Conservation (phyloP, 257 asterid genomes). For the Plantago ovata region DNA sequence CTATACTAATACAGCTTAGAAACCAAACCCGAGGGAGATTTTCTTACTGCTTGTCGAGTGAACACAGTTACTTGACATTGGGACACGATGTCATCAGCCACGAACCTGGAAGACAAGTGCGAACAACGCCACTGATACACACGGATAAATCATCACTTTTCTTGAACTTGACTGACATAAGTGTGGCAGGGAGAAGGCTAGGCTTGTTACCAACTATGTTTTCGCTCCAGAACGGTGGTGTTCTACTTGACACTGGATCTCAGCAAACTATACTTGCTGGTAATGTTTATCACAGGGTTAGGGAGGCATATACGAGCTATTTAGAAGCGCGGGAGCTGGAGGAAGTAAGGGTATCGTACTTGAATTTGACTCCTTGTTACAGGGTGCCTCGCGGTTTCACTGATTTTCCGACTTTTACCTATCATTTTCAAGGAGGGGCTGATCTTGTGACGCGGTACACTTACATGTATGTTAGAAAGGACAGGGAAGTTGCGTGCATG, state of each 20-base stretch:
- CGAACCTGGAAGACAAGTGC: neutral
- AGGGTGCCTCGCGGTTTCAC: conserved; percentile 10
- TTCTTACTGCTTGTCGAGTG: neutral
- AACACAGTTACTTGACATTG: conserved; percentile 1
- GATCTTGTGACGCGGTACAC: conserved; percentile 2
- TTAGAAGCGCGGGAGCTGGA: conserved; percentile 1
- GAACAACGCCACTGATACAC: neutral
- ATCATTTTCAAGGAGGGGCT: conserved; percentile 19
- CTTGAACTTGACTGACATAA: conserved; percentile 3
- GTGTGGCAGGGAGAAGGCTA: conserved; percentile 8
- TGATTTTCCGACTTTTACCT: conserved; percentile 10
- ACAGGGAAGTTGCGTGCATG: conserved; percentile 1
- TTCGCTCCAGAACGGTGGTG: conserved; percentile 17
- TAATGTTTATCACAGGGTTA: conserved; percentile 11
- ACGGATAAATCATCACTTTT: neutral
- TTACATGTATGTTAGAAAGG: neutral
- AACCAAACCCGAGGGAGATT: neutral
- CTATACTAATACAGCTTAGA: neutral
- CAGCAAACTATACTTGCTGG: conserved; percentile 8
- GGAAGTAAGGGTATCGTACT: neutral
- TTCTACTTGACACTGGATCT: conserved; percentile 13
- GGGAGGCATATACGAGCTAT: conserved; percentile 1
- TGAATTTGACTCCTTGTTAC: conserved; percentile 17
- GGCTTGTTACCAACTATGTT: conserved; percentile 14
- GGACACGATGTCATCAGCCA: neutral